These are phyloP conservation scores for Onygenales sp. DNA, from an alignment of 2,329 filamentous ascomycete species.

Conservation along the genomic window DNA sequence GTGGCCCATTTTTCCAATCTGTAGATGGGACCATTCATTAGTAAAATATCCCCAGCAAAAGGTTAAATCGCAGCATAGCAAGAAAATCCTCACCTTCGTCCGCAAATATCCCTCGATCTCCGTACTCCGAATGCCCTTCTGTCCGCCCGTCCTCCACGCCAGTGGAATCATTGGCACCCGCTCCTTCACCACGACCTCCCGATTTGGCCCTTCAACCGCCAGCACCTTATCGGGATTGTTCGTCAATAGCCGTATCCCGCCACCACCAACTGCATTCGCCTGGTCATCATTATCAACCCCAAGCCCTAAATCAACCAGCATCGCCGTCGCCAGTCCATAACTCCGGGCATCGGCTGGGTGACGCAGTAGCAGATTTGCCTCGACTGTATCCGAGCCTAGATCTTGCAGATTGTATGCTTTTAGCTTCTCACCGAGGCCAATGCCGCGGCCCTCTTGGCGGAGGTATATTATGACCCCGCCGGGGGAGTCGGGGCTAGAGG, in stretches of 20 bases:
- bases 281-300: constrained; percentile 42
- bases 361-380: constrained; percentile 81
- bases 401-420: constrained; percentile 98
- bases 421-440: constrained; percentile 87
- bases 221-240: constrained; percentile 97
- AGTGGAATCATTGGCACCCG: constrained; percentile 91
- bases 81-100: constrained; percentile 63
- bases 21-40: constrained; percentile 1
- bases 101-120: constrained; percentile 91
- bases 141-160: constrained; percentile 73
- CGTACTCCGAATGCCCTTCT: constrained; percentile 70
- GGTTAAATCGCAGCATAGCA: neutral
- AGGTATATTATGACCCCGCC: constrained; percentile 94
- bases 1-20: constrained; percentile 86
- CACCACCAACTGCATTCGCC: constrained; percentile 33
- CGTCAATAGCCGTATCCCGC: constrained; percentile 66
- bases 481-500: constrained; percentile 39
- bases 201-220: constrained; percentile 82
- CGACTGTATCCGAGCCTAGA: constrained; percentile 91
- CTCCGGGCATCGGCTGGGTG: constrained; percentile 92
- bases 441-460: constrained; percentile 89
- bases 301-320: constrained; percentile 75
- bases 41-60: neutral
- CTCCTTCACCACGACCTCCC: constrained; percentile 80
- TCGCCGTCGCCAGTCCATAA: constrained; percentile 93